Evolutionary conservation across 306 rosid species (phyloP), one percentile per base, ranked within the genome.

Genomic region (Ziziphus jujuba): DNA sequence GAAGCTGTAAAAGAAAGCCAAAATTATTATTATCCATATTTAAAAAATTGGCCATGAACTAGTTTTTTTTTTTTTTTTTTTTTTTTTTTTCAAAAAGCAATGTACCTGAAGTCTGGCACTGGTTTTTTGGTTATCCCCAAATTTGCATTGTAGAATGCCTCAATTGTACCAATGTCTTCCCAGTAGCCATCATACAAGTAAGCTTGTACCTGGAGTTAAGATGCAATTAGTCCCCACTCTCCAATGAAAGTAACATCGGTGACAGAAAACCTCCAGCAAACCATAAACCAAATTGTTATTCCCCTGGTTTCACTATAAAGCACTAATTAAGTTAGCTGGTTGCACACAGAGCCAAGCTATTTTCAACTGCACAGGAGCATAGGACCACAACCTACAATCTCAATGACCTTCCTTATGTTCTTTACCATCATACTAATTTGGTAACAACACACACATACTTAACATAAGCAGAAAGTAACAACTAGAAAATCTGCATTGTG

Each of bases 81-180:
- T n/a, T n/a, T n/a, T n/a, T n/a, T n/a, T 65, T 56, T 54, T 22
- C 61, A 56, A 61, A 20, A 51, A 10, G 56, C 49, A 17, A 22
- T 61, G 90, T 65, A 95, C 99, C 97, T 95, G 79, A 95, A 95
- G 71, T 95, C 99, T 43, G 99, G 99, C 31, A 95, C 79, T 24
- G 99, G 97, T 77, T 95, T 93, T 80, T 90, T 90, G 49, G 97
- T 95, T 76, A 95, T 95, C 49, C 99, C 99, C 73, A 95, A 78
- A 65, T 95, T 95, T 35, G 99, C 97, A 82, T 95, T 90, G 65
- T 90, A 95, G 84, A 95, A 95, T 72, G 99, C 99, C 75, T 95
- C 99, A 66, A 95, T 95, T 28, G 99, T 95, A 80, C 99, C 97
- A 57, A 95, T 95, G 74, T 95, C 99, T 84, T 95, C 99, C 99